These are phyloP conservation scores for Globisporangium iwayamae DNA, from an alignment of 352 stramenopile species.

Conservation along the genomic window DNA sequence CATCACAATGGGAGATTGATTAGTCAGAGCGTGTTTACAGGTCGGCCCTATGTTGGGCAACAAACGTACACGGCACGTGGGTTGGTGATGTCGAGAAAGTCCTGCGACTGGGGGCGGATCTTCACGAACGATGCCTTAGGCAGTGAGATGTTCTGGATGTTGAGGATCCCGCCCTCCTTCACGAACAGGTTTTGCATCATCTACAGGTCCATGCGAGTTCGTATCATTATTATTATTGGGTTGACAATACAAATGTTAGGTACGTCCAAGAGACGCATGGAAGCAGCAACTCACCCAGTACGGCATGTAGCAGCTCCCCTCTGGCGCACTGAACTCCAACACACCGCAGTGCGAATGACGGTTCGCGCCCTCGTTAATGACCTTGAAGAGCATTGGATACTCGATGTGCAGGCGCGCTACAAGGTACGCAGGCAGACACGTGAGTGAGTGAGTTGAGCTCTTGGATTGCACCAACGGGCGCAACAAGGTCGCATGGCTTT, in stretches of 20 bases:
- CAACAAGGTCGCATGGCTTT: neutral
- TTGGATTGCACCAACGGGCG: neutral
- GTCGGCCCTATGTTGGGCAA: neutral
- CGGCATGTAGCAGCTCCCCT: slow-evolving; percentile 98
- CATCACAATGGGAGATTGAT: neutral
- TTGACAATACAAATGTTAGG: neutral
- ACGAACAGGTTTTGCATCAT: slow-evolving; percentile 99
- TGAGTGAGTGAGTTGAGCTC: neutral
- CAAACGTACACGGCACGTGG: slow-evolving; percentile 92
- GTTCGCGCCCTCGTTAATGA: slow-evolving; percentile 85
- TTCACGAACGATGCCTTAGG: slow-evolving; percentile 98
- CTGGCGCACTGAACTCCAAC: slow-evolving; percentile 97
- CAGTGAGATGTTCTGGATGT: slow-evolving; percentile 94
- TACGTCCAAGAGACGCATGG: neutral
- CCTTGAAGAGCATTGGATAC: slow-evolving; percentile 99
- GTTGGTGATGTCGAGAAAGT: slow-evolving; percentile 99
- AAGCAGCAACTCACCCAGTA: slow-evolving; percentile 90
- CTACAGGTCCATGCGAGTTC: slow-evolving; percentile 19
- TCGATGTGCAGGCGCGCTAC: slow-evolving; percentile 92
- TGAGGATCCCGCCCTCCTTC: slow-evolving; percentile 91
- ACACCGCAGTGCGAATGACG: slow-evolving; percentile 96
- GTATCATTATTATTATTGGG: neutral
- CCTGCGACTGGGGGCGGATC: slow-evolving; percentile 96
- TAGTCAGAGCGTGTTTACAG: neutral
- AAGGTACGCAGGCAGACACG: slow-evolving; percentile 16